Conservation (phyloP, 1,139 yeast species). For the Yamadazyma trypodendri region DNA sequence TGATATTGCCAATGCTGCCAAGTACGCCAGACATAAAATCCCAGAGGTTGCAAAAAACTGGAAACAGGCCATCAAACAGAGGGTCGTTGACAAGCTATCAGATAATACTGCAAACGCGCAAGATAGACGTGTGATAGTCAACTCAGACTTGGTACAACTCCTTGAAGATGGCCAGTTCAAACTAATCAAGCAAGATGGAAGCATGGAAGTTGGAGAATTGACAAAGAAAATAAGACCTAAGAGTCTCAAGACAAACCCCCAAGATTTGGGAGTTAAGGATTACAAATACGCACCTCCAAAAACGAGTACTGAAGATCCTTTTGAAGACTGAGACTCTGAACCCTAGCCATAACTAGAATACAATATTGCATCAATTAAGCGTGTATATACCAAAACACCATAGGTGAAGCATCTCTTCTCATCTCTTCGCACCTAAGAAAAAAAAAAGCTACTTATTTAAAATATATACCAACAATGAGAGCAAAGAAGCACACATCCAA, state of each 20-base stretch:
- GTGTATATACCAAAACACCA: constrained; percentile 1
- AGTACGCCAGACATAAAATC: constrained; percentile 19
- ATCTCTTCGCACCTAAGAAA: constrained; percentile 6
- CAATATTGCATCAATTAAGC: background rate
- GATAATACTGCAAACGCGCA: background rate
- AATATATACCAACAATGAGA: constrained; percentile 31
- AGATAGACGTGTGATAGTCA: background rate
- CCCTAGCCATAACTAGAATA: background rate
- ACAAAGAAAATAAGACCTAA: constrained; percentile 3
- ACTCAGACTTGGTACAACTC: constrained; percentile 6
- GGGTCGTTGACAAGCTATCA: constrained; percentile 8
- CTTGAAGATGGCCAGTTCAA: constrained; percentile 9
- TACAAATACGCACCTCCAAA: constrained; percentile 1
- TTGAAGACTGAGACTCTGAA: background rate
- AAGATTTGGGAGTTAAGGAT: constrained; percentile 10
- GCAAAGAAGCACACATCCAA: constrained; percentile 74
- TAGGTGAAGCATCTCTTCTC: background rate
- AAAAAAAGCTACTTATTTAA: background rate
- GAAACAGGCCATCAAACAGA: constrained; percentile 40
- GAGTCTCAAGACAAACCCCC: constrained; percentile 4
- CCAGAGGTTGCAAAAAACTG: constrained; percentile 17
- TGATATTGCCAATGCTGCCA: constrained; percentile 24
- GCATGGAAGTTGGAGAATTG: background rate
- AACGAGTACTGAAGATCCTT: background rate
- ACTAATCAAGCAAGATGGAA: constrained; percentile 7